These are phyloP conservation scores for Solanum etuberosum DNA, from an alignment of 257 asterid genomes.

Conservation along the genomic window DNA sequence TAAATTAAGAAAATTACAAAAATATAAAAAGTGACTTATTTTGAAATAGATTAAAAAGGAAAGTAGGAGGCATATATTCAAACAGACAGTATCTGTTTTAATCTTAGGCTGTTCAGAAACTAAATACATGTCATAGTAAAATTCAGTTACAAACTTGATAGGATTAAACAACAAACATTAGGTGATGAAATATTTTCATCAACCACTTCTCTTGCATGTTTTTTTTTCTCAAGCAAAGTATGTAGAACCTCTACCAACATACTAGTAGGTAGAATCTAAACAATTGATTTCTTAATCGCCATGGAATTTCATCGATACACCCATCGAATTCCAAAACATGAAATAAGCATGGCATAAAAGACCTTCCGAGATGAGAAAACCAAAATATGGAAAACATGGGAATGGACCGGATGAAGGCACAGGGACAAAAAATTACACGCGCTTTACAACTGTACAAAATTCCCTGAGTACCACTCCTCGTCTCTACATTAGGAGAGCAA, in stretches of 20 bases:
- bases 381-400: background rate
- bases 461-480: slow-evolving; percentile 7
- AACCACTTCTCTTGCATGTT: background rate
- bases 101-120: background rate
- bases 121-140: background rate
- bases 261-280: background rate
- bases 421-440: slow-evolving; percentile 13
- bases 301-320: background rate
- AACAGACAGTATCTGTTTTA: background rate
- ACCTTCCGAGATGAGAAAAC: background rate
- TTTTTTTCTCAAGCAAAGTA: background rate
- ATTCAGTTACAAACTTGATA: background rate
- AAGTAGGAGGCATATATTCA: background rate
- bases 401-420: background rate
- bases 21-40: background rate
- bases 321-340: background rate
- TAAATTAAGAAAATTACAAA: background rate
- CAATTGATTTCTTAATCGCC: background rate
- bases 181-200: background rate
- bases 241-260: background rate
- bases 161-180: background rate
- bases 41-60: background rate
- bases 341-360: background rate
- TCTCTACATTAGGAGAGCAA: background rate
- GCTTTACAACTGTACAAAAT: slow-evolving; percentile 44